Conservation (phyloP, 805 yeast species). For the Yarrowia keelungensis region DNA sequence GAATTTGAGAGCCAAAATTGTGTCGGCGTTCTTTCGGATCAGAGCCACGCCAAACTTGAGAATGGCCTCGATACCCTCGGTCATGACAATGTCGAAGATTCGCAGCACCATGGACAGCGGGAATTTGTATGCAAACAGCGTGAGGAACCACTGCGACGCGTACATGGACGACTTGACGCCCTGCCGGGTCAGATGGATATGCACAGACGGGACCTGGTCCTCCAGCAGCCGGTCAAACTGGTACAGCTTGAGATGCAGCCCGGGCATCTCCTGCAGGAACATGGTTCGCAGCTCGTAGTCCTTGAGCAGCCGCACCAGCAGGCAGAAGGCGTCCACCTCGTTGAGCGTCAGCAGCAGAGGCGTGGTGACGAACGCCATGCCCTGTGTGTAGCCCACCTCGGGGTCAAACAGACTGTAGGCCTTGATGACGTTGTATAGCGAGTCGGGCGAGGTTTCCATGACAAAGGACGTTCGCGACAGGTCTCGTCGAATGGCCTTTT, state of each 20-base stretch:
- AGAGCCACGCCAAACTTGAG: slow-evolving; percentile 84
- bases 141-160: slow-evolving; percentile 97
- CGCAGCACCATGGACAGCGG: slow-evolving; percentile 88
- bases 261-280: slow-evolving; percentile 91
- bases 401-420: slow-evolving; percentile 86
- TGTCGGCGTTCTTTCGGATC: slow-evolving; percentile 70
- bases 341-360: slow-evolving; percentile 82
- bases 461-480: slow-evolving; percentile 85
- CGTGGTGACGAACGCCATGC: slow-evolving; percentile 92
- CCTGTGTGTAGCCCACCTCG: slow-evolving; percentile 97
- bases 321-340: slow-evolving; percentile 84
- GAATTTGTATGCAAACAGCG: slow-evolving; percentile 92
- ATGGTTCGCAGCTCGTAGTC: slow-evolving; percentile 79
- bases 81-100: slow-evolving; percentile 84
- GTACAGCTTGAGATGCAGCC: slow-evolving; percentile 80
- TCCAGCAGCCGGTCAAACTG: slow-evolving; percentile 91
- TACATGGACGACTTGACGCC: slow-evolving; percentile 94
- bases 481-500: slow-evolving; percentile 80
- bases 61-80: slow-evolving; percentile 89
- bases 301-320: slow-evolving; percentile 82
- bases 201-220: slow-evolving; percentile 72
- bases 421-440: slow-evolving; percentile 75
- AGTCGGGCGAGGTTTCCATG: slow-evolving; percentile 61
- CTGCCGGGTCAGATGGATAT: slow-evolving; percentile 78
- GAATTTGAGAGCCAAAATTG: slow-evolving; percentile 67